Conservation (phyloP, 2,329 filamentous ascomycete species). For the Cytospora piceae region DNA sequence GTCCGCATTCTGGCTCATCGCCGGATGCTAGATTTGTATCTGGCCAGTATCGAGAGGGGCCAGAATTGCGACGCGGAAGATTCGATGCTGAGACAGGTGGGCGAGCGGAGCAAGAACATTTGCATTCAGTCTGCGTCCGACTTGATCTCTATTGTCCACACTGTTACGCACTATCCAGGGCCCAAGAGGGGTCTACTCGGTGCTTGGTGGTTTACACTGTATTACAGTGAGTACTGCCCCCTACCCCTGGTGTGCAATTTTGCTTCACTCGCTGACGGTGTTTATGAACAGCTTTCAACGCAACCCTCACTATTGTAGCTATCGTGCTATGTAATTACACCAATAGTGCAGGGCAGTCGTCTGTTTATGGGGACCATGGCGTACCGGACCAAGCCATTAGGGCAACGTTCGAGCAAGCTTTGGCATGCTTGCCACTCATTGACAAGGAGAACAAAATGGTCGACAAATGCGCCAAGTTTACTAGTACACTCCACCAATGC, state of each 20-base stretch:
- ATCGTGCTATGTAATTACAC: constrained; percentile 25
- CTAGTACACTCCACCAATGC: constrained; percentile 24
- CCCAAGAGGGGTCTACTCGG: constrained; percentile 34
- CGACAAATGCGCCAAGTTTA: constrained; percentile 30
- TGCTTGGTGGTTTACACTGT: constrained; percentile 41
- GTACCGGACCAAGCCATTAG: constrained; percentile 19
- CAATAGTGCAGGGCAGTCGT: constrained; percentile 1
- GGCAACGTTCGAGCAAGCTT: constrained; percentile 16
- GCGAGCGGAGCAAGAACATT: constrained; percentile 32
- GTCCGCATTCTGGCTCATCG: constrained; percentile 40
- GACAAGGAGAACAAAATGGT: constrained; percentile 31
- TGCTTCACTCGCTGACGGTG: neutral
- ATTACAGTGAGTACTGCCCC: constrained; percentile 36
- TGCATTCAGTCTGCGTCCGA: constrained; percentile 35
- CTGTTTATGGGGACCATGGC: constrained; percentile 9
- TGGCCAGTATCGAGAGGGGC: constrained; percentile 28
- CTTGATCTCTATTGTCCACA: constrained; percentile 34
- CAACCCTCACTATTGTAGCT: constrained; percentile 31
- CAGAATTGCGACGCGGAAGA: constrained; percentile 24
- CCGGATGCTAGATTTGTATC: constrained; percentile 35
- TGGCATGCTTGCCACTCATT: constrained; percentile 28
- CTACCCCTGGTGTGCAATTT: neutral
- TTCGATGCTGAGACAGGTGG: constrained; percentile 32
- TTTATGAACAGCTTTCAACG: constrained; percentile 32
- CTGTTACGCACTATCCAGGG: constrained; percentile 29